Evolutionary conservation across 306 rosid species (phyloP), one percentile per base, ranked within the genome.

Genomic region (Pyrus communis): DNA sequence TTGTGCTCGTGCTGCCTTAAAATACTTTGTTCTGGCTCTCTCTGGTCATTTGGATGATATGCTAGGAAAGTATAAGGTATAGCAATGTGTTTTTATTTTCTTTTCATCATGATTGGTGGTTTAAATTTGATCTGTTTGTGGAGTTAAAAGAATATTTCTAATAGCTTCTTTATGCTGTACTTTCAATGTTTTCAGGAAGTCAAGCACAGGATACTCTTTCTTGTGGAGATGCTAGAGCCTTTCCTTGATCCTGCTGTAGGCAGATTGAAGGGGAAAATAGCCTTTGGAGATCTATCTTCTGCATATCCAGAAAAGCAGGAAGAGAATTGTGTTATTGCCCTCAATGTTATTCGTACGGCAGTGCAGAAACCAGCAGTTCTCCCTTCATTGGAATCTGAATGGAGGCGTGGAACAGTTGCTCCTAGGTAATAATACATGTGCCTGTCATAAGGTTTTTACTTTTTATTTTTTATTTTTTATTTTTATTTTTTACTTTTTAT

Each of bases 221-320:
- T 93, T 80, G 86, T 91, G 81, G 98, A 93, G 89, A 91, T 93
- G 94, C 88, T 93, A 60, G 98, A 93, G 84, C 94, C 96, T 67
- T 93, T 88, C 80, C 91, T 93, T 62, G 97, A 93, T 88, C 98
- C 98, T 65, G 94, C 91, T 74, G 86, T 91, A 35, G 85, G 90
- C 77, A 87, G 82, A 40, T 88, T 87, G 25, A 93, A 86, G 83
- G 88, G 92, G 72, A 84, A 84, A 49, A 87, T 93, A 81, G 87
- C 97, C 69, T 93, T 91, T 76, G 94, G 97, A 65, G 92, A 88
- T 84, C 81, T 91, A 46, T 89, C 89, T 70, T 87, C 93, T 67
- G 77, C 86, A 67, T 86, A 87, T 78, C 90, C 89, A 9, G 93
- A 90, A 85, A 88, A 84, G 77, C 91, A 85, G 86, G 97, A 89